Evolutionary conservation across 2,329 filamentous ascomycete species (phyloP).

Genomic region (Trichoderma polysporum): DNA sequence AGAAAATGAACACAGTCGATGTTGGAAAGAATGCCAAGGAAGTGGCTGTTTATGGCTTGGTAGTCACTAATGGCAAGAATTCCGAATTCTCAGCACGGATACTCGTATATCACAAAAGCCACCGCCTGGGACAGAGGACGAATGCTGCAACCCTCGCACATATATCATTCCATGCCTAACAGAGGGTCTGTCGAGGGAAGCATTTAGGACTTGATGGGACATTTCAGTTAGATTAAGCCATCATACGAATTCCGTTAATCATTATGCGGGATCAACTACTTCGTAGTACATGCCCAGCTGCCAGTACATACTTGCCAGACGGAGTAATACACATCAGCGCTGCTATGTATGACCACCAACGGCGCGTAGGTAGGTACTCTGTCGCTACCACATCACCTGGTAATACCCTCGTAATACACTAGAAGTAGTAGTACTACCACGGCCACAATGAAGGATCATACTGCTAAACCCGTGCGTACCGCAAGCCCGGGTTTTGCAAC

Average conservation of each 20-base stretch:
- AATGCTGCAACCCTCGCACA: neutral
- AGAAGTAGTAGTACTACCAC: neutral
- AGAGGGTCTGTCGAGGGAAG: neutral
- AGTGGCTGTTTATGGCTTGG: neutral
- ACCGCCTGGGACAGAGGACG: neutral
- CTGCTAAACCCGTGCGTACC: neutral
- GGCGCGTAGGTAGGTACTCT: neutral
- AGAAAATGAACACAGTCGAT: neutral
- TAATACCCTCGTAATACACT: neutral
- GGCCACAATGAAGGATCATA: neutral
- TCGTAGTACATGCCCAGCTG: neutral
- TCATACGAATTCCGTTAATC: slow-evolving; percentile 1
- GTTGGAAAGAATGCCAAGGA: neutral
- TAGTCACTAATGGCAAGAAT: neutral
- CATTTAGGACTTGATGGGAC: neutral
- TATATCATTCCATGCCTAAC: neutral
- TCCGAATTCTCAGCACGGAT: neutral
- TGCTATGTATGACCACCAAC: neutral
- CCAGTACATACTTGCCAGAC: neutral
- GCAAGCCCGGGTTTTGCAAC: neutral
- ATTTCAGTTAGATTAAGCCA: slow-evolving; percentile 17
- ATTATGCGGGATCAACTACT: slow-evolving; percentile 3
- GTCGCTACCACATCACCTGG: neutral
- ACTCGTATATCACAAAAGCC: neutral
- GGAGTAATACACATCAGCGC: neutral